Evolutionary conservation across 495 filamentous ascomycete species (phyloP), one percentile per base, ranked within the genome.

Genomic region (Melanomma pulvis-pyrius): DNA sequence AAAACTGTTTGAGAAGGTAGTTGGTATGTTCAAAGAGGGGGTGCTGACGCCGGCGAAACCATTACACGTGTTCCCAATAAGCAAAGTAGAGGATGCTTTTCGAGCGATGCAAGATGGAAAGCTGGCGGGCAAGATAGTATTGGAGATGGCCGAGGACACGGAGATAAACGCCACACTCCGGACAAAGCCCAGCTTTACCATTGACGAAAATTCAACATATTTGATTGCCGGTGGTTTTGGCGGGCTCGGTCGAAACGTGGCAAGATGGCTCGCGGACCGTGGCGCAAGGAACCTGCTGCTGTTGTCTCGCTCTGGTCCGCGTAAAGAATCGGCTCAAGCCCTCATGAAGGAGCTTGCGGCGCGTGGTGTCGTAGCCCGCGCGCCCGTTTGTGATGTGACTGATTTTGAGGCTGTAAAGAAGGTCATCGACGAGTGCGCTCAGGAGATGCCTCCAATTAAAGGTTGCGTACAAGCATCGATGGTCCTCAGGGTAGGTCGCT

Each of bases 81-180:
- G 74, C 0, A 71, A 85, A 7, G 71, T 81, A n/a, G 76, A 80
- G 47, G 66, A 74, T 3, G 86, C 87, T 0, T 85, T 90, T 72
- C 82, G 84, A 59, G 69, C 75, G 4, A 74, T 89, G 51, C 86
- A 88, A 66, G 72, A 76, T 17, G 84, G 83, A 26, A 82, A 81
- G 34, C 73, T 81, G 4, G 72, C 80, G 15, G 87, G 88, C 1
- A 90, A 90, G 71, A 67, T 86, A 11, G 81, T 88, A 13, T 72
- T 90, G 17, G 74, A 79, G 22, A 21, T 67, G 49, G 2, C 12
- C 5, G 17, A 52, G 21, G 26, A 53, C 8, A 34, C 32, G 34
- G 5, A 19, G 3, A 51, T 26, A 55, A 17, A 62, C 6, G 21
- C 49, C 9, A 57, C 28, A 24, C 26, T 28, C 22, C n/a, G 25